Base-by-base conservation (phyloP, 805 yeast species). In the Yarrowia yakushimensis region DNA sequence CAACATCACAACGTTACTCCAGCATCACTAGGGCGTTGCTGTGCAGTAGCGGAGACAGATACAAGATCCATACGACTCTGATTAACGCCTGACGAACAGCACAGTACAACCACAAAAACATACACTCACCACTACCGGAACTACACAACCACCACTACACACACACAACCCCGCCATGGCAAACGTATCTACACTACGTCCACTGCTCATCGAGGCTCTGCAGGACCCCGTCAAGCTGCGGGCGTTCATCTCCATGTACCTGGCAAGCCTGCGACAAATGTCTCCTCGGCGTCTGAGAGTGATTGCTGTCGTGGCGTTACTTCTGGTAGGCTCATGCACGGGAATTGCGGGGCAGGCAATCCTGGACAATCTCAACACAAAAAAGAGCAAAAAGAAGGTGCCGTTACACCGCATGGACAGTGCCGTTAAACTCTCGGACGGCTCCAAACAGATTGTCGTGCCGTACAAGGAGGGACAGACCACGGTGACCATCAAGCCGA, bases 401-500 rank as follows among this genome's bases (percentile, higher is more conserved):
- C 60, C 64, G 39, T 46, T 68, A 9, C 68, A 67, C 59, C 63
- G 71, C 4, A 66, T 64, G 50, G 63, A 67, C 22, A 70, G 72
- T 2, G 65, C 72, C 6, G 67, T 70, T 23, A 60, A 64, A 17
- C 66, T 70, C 13, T 64, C 66, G 12, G 72, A 69, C 33, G 73
- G 73, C 3, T 70, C 68, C 66, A 62, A 68, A 37, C 72, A 71
- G 63, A 67, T 71, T 28, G 67, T 65, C 22, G 71, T 71, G 20
- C 48, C 59, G 15, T 31, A 55, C 37, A 62, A 68, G 28, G 68
- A 63, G 42, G 66, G 62, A 7, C 64, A 62, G 27, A 52, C 66
- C 13, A 52, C 69, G 25, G 70, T 71, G 46, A 65, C 70, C 9
- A 70, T 71, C 46, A 54, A 66, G n/a, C 74, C 74, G 6, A 70